Evolutionary conservation across 495 filamentous ascomycete genomes (phyloP), one percentile per base, ranked within the genome.

Genomic region (Aspergillus haitiensis): DNA sequence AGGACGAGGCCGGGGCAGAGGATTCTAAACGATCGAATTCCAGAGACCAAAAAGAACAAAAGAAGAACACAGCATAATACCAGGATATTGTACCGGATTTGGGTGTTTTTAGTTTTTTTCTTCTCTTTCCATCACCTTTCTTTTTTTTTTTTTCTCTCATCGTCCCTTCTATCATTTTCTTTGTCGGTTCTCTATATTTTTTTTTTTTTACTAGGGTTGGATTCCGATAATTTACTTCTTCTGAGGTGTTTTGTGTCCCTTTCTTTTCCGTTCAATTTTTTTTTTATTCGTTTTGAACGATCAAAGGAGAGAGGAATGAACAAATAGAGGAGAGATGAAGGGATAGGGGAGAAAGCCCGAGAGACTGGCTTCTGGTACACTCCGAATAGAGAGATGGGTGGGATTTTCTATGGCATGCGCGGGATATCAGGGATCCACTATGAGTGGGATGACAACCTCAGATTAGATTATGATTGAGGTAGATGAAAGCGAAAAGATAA

Each of bases 1-100:
- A 62, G 88, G 89, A 36, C 77, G 86, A 54, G 88, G 89, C 39
- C 77, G 86, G 49, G 88, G 88, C 32, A 72, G 86, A 36, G 82
- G 85, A 11, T 84, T 84, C 67, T 84, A 80, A 67, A 53, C 21
- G 21, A 27, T 27, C 21, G 21, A 27, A 27, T 27, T 27, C 21
- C 21, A 27, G 21, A 27, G 21, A 27, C 21, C 21, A 27, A 27
- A 27, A 27, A 27, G 21, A 27, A 31, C 2, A 27, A 39, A 18
- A 11, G 27, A 16, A 27, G 10, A 31, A 47, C n/a, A n/a, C 16
- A 40, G 11, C 15, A 37, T 53, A 39, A 27, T 27, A 27, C 21
- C 21, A 37, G 7, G 18, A 27, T 40, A 27, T 21, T 45, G 11
- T 35, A 36, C 27, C 39, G 55, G 32, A 48, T 37, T 56, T 36